These are phyloP conservation scores for Talaromyces islandicus DNA, from an alignment of 2,329 filamentous ascomycete species.

Conservation along the genomic window DNA sequence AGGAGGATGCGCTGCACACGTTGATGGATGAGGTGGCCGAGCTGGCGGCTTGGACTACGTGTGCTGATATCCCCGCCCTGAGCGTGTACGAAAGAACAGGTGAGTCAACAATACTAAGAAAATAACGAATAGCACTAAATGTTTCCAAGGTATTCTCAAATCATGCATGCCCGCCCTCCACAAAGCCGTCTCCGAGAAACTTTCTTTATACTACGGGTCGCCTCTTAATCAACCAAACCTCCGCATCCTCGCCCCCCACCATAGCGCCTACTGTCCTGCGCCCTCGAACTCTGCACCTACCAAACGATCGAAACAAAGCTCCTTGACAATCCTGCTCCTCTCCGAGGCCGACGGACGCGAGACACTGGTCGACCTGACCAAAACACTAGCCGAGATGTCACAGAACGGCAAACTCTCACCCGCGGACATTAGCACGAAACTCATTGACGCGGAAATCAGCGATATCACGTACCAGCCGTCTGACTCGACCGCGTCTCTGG, in stretches of 20 bases:
- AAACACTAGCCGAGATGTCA: constrained; percentile 90
- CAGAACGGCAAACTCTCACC: constrained; percentile 78
- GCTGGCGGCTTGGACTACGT: constrained; percentile 86
- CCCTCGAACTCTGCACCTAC: constrained; percentile 12
- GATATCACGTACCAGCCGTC: constrained; percentile 43
- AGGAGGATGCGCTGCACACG: constrained; percentile 70
- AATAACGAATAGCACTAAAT: no score
- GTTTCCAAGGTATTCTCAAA: constrained; percentile 71
- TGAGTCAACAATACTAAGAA: no score
- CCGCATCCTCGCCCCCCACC: constrained; percentile 65
- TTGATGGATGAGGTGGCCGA: constrained; percentile 88
- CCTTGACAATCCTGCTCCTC: constrained; percentile 66
- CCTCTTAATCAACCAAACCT: constrained; percentile 60
- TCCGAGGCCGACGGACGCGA: constrained; percentile 85
- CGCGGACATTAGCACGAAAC: constrained; percentile 73
- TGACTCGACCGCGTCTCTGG: constrained; percentile 9
- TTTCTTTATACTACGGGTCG: constrained; percentile 81
- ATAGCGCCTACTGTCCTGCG: constrained; percentile 41
- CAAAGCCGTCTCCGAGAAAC: constrained; percentile 68
- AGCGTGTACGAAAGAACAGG: constrained; percentile 91
- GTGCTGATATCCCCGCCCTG: constrained; percentile 77
- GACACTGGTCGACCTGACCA: constrained; percentile 90
- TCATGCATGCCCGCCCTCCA: constrained; percentile 82
- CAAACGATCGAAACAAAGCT: constrained; percentile 18
- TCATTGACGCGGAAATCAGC: constrained; percentile 83